Conservation (phyloP, 805 yeast genomes). For the Yarrowia osloensis region DNA sequence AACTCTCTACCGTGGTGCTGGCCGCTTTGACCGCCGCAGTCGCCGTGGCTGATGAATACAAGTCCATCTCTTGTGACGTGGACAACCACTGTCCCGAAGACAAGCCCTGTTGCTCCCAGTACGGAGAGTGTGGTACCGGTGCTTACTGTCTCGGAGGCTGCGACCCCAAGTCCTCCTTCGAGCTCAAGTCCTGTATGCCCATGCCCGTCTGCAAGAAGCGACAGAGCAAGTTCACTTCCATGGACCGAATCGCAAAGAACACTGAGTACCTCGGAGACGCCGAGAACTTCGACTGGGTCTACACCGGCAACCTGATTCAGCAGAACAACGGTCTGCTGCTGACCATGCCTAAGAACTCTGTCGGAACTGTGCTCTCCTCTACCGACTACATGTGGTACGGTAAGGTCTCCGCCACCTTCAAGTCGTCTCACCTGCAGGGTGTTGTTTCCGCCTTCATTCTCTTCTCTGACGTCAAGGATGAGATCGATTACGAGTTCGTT, state of each 20-base stretch:
- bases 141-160: slow-evolving; percentile 83
- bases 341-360: slow-evolving; percentile 75
- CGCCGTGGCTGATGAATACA: slow-evolving; percentile 37
- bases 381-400: slow-evolving; percentile 88
- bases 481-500: slow-evolving; percentile 83
- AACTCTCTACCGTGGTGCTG: slow-evolving; percentile 18
- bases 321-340: slow-evolving; percentile 58
- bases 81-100: slow-evolving; percentile 68
- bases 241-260: slow-evolving; percentile 43
- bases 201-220: slow-evolving; percentile 68
- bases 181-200: slow-evolving; percentile 76
- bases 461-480: slow-evolving; percentile 84
- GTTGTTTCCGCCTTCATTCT: slow-evolving; percentile 81
- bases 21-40: slow-evolving; percentile 34
- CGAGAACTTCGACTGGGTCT: slow-evolving; percentile 66
- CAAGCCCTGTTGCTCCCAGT: slow-evolving; percentile 82
- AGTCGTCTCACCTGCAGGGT: slow-evolving; percentile 75
- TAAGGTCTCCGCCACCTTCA: slow-evolving; percentile 65
- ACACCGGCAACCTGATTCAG: slow-evolving; percentile 53
- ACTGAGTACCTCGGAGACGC: slow-evolving; percentile 69
- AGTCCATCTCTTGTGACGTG: slow-evolving; percentile 52
- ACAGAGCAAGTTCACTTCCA: slow-evolving; percentile 39
- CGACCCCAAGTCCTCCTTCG: slow-evolving; percentile 70
- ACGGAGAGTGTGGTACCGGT: slow-evolving; percentile 80
- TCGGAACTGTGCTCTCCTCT: slow-evolving; percentile 80